A percentile compares a stretch with the other conserved stretches of the same genome.
These are phyloP conservation scores for Trypanosoma grayi DNA, from an alignment of 208 protist species.

Conservation along the genomic window DNA sequence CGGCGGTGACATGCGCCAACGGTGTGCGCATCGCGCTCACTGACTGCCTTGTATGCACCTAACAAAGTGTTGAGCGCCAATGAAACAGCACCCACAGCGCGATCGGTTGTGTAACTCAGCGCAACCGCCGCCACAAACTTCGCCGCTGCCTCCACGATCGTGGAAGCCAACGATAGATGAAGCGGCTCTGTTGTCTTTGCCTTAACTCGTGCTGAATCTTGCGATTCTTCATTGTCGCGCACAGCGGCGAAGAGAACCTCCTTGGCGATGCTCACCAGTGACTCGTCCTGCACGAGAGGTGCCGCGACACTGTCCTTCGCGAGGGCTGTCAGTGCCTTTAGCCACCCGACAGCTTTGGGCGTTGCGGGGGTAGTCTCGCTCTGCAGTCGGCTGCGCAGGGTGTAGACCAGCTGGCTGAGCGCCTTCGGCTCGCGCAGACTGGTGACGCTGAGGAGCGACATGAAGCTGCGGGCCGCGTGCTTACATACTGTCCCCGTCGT, in stretches of 20 bases:
- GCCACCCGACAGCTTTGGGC: slow-evolving; percentile 9
- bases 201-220: slow-evolving; percentile 9
- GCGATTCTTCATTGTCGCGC: background rate
- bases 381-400: background rate
- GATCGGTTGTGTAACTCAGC: slow-evolving; percentile 23
- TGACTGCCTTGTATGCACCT: slow-evolving; percentile 29
- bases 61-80: slow-evolving; percentile 33
- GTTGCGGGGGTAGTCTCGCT: background rate
- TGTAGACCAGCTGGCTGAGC: slow-evolving; percentile 15
- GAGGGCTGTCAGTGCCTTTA: slow-evolving; percentile 25
- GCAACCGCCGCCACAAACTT: slow-evolving; percentile 50
- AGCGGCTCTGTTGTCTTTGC: slow-evolving; percentile 1
- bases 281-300: slow-evolving; percentile 18
- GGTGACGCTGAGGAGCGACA: slow-evolving; percentile 15
- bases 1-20: slow-evolving; percentile 27
- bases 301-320: slow-evolving; percentile 13
- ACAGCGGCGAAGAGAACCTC: slow-evolving; percentile 13
- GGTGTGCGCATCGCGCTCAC: slow-evolving; percentile 6
- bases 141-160: slow-evolving; percentile 41
- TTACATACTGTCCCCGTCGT: slow-evolving; percentile 28
- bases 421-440: slow-evolving; percentile 9
- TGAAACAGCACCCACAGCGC: slow-evolving; percentile 6
- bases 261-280: background rate
- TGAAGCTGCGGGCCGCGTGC: slow-evolving; percentile 33
- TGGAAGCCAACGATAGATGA: slow-evolving; percentile 2